Percentiles rank a stretch among this genome's conserved stretches.
Evolutionary conservation across 257 asterid species (phyloP).

Genomic region (Rauvolfia tetraphylla): DNA sequence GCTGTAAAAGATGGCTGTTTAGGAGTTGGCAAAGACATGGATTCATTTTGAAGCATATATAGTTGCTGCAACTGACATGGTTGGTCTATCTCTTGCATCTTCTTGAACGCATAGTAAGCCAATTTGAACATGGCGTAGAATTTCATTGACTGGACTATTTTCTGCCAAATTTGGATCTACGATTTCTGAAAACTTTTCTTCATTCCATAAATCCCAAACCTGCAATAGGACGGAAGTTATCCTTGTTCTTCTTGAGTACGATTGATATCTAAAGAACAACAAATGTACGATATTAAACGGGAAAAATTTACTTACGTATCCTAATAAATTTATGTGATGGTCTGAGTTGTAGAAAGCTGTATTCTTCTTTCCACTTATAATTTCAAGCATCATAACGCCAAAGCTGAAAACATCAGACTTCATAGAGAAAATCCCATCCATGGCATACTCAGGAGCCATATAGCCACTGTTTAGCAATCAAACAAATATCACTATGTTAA

Average conservation of each 20-base stretch:
- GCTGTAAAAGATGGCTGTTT: constrained; percentile 1
- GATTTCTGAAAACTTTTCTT: neutral
- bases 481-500: too few relatives aligned
- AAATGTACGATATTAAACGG: neutral
- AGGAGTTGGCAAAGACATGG: neutral
- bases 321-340: constrained; percentile 1
- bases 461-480: constrained; percentile 2
- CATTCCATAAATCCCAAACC: constrained; percentile 6
- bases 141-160: neutral
- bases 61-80: neutral
- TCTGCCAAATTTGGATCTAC: neutral
- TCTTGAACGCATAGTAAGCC: constrained; percentile 1
- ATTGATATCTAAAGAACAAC: neutral
- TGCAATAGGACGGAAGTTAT: neutral
- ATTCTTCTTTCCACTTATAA: constrained; percentile 14
- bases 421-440: neutral
- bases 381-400: constrained; percentile 6
- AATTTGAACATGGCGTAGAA: constrained; percentile 1
- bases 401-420: constrained; percentile 10
- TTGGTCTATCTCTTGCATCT: constrained; percentile 14
- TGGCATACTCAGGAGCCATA: constrained; percentile 5
- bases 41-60: neutral
- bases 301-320: constrained; percentile 1
- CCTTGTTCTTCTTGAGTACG: too few relatives aligned
- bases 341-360: neutral